Base-by-base conservation (phyloP, 2,329 filamentous ascomycete genomes). In the Sodiomyces alkalinus region DNA sequence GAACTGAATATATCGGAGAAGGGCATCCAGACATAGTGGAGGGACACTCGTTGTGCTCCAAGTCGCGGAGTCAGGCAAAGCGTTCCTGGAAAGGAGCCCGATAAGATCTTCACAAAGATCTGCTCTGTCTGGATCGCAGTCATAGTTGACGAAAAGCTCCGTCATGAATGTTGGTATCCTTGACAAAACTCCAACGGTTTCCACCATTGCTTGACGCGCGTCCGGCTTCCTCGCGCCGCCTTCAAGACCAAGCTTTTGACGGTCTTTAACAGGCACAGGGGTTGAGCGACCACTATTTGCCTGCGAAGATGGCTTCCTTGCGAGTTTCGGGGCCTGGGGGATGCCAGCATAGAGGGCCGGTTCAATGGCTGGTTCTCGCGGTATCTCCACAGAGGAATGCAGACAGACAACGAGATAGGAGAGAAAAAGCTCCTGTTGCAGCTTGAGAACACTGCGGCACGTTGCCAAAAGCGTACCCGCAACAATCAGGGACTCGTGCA, bases 21-120 rank as follows among this genome's bases (percentile, higher is more conserved):
- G 61, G 7, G 90, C 85, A 54, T 98, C 90, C 14, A 98, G 62
- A 44, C 90, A 98, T 3, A 98, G 60, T 1, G 90, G 90, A 11
- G 90, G 90, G 2, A 98, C 92, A 47, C 92, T 98, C 5, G 87
- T 94, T 8, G 90, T 98, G 50, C 92, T 98, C 90, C 90, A 98
- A 5, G 86, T 94, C 5, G 87, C 90, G 7, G 90, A 93, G 49
- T 98, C 90, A 1, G 90, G 92, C 39, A 98, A 15, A 3, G 90
- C 90, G 49, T 94, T 98, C 33, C 90, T 72, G 13, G 90, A 87
- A 11, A 98, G 60, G 19, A 98, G 65, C 1, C 90, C 87, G 34
- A 98, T 74, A 68, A 96, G 80, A 46, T 98, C 92, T 56, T 93
- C 81, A 45, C 90, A 98, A 5, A 98, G 58, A 55, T 98, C 90